Evolutionary conservation across 306 rosid species (phyloP).

Genomic region (Hippophae tibetana): DNA sequence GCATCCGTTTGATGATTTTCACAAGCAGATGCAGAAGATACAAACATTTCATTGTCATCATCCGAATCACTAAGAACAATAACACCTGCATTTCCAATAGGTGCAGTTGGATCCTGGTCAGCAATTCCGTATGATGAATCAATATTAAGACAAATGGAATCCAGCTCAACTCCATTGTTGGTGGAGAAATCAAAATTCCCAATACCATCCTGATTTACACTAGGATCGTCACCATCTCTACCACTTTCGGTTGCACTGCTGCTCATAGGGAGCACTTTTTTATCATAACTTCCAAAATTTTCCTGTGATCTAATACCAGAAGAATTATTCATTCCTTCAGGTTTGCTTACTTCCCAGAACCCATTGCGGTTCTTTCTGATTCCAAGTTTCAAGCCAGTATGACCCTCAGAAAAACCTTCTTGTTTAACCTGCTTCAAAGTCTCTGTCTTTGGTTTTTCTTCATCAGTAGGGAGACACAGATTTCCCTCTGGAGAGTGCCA

Average conservation of each 20-base stretch:
- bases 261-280: constrained; percentile 81
- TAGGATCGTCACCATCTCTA: constrained; percentile 81
- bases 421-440: constrained; percentile 56
- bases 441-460: constrained; percentile 33
- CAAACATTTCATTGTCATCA: constrained; percentile 55
- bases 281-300: constrained; percentile 45
- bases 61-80: constrained; percentile 93
- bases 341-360: constrained; percentile 76
- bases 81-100: constrained; percentile 45
- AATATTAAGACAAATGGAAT: constrained; percentile 49
- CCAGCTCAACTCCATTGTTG: constrained; percentile 68
- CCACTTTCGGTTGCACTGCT: constrained; percentile 91
- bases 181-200: constrained; percentile 51
- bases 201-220: constrained; percentile 81
- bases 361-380: constrained; percentile 73
- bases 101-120: constrained; percentile 40
- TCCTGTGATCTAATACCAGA: constrained; percentile 49
- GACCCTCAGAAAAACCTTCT: constrained; percentile 76
- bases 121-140: constrained; percentile 57
- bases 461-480: constrained; percentile 31
- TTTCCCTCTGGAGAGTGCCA: constrained; percentile 86
- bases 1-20: constrained; percentile 36
- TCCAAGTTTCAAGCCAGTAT: constrained; percentile 59
- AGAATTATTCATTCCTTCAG: constrained; percentile 50
- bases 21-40: constrained; percentile 37